Base-by-base conservation (phyloP, 2,329 filamentous ascomycete species). In the Pyricularia sp. region DNA sequence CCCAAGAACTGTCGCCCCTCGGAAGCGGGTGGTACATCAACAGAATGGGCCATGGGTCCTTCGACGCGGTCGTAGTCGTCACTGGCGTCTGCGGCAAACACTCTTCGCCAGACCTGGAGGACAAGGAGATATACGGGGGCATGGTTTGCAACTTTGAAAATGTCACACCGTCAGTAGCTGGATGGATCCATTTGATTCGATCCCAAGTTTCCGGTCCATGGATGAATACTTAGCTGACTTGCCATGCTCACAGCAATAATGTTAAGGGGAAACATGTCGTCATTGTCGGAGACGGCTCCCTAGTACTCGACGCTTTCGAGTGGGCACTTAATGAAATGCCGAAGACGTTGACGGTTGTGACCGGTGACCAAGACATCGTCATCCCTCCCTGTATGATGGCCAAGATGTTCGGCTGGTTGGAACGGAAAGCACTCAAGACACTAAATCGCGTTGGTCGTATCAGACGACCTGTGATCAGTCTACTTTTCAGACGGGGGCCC, bases 71-170 rank as follows among this genome's bases (percentile, higher is more conserved):
- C 12, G 87, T 96, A 68, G 88, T 89, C 0, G 90, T 91, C 0
- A 84, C 94, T 1, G 92, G 92, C 7, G 94, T 91, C 0, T 95
- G 92, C 69, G 92, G 92, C 33, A 89, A 91, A 2, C 85, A 20
- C 12, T n/a, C 17, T 4, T 10, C 28, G 5, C n/a, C 66, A 20
- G 20, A 31, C 9, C 25, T 68, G 1, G 9, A 4, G n/a, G 23
- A 4, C 7, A n/a, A 14, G 55, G 28, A 61, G 17, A 26, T 12
- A 20, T 68, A 30, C 20, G 5, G 9, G 50, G 66, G 66, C 25
- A 23, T 17, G 1, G 50, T 61, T 7, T 25, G 30, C 28, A 28
- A 36, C 14, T 68, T 68, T 31, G 33, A 55, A n/a, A 55, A 68
- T 14, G 14, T 68, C 3, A 30, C 28, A n/a, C 17, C 33, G 65